These are phyloP conservation scores for Emmonsiellopsis sp. DNA, from an alignment of 2,329 filamentous ascomycete species.

Conservation along the genomic window DNA sequence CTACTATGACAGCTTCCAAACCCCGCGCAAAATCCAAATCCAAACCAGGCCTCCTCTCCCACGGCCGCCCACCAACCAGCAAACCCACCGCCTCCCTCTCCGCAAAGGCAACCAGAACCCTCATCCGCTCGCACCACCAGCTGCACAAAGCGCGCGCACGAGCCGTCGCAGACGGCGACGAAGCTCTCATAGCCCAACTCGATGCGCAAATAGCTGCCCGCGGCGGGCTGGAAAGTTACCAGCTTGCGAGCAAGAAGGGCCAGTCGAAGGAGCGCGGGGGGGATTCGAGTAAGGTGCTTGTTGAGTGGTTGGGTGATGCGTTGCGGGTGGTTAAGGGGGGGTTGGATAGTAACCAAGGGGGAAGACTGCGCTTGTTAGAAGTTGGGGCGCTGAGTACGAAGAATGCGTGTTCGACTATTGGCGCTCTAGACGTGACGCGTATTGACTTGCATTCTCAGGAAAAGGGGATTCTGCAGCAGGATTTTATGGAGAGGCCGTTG, in stretches of 20 bases:
- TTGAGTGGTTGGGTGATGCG: conserved; percentile 46
- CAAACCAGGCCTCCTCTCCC: conserved; percentile 32
- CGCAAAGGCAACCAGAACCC: conserved; percentile 47
- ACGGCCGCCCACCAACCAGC: conserved; percentile 36
- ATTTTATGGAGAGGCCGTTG: conserved; percentile 84
- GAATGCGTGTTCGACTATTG: conserved; percentile 73
- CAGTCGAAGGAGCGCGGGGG: conserved; percentile 53
- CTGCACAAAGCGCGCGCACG: conserved; percentile 49
- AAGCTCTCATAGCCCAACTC: conserved; percentile 33
- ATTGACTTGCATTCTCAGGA: conserved; percentile 89
- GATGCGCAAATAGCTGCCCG: conserved; percentile 44
- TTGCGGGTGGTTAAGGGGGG: conserved; percentile 14
- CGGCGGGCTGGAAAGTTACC: conserved; percentile 52
- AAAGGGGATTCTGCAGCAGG: conserved; percentile 67
- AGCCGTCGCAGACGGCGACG: conserved; percentile 41
- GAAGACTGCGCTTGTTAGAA: conserved; percentile 62
- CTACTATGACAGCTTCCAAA: conserved; percentile 23
- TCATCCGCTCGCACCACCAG: conserved; percentile 52
- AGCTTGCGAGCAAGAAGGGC: conserved; percentile 54
- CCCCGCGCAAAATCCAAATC: conserved; percentile 22
- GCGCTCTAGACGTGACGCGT: conserved; percentile 62
- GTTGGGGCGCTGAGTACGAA: conserved; percentile 76
- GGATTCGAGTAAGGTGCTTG: conserved; percentile 52
- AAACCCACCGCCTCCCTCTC: conserved; percentile 38
- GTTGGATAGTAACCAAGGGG: not conserved